Evolutionary conservation across 2,329 filamentous ascomycete species (phyloP).

Genomic region (Hymenoscyphus infarciens): DNA sequence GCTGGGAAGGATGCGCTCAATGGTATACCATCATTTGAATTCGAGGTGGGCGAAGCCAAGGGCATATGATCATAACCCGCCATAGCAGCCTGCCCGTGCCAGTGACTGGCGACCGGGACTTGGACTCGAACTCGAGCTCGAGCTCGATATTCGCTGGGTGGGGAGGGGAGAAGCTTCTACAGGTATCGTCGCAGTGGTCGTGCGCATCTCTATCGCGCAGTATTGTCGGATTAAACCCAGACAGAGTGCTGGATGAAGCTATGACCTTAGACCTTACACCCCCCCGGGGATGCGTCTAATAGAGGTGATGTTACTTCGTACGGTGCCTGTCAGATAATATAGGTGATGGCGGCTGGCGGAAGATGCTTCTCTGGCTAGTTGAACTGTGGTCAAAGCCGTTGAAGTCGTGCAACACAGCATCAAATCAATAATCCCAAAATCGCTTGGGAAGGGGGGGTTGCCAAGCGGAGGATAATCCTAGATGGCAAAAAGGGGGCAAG

Average conservation of each 20-base stretch:
- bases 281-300: not conserved
- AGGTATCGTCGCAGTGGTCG: slow-evolving; percentile 4
- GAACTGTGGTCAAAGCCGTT: not conserved
- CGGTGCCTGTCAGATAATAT: not conserved
- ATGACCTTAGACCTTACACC: not conserved
- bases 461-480: no score
- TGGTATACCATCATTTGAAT: slow-evolving; percentile 29
- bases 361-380: slow-evolving; percentile 3
- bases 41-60: slow-evolving; percentile 10
- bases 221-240: not conserved
- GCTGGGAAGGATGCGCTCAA: slow-evolving; percentile 21
- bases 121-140: not conserved
- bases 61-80: slow-evolving; percentile 22
- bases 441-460: not conserved
- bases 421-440: not conserved
- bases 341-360: not conserved
- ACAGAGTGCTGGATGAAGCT: not conserved
- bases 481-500: not conserved
- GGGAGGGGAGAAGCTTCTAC: slow-evolving; percentile 19
- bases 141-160: slow-evolving; percentile 10
- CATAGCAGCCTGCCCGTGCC: slow-evolving; percentile 11
- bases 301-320: not conserved
- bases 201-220: slow-evolving; percentile 21
- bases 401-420: not conserved
- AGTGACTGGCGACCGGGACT: not conserved